Evolutionary conservation across 2,329 filamentous ascomycete species (phyloP), one percentile per base, ranked within the genome.

Genomic region (Curvularia sp.): DNA sequence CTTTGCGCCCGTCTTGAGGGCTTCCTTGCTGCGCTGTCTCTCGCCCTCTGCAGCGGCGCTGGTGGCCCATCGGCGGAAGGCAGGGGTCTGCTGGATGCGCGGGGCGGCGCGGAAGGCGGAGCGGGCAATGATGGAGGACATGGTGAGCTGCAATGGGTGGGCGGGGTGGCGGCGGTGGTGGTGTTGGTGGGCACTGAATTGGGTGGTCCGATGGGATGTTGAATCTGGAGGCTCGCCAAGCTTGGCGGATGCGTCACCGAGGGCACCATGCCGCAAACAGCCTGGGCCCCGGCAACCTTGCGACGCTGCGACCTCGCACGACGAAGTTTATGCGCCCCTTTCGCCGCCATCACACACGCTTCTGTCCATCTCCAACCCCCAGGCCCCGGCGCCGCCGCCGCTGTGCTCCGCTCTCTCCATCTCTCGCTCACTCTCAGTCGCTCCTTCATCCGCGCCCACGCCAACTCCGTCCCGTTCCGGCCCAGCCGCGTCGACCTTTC

Each of bases 1-100:
- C 82, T 86, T 88, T 56, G 88, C 86, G 69, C 84, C 88, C 76
- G 86, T 83, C 75, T 86, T 84, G 73, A 90, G 79, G 67, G 77
- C 78, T 63, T 79, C 69, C 70, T 78, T 80, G 75, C 78, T 77
- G 64, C 70, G 71, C 58, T 80, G 76, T 67, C 83, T 80, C 64
- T 83, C 80, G 49, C 80, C 76, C 63, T 75, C 78, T 63, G 77
- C 75, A 41, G 74, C 74, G 43, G 65, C 75, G 68, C 78, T 18
- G 18, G 18, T 77, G 58, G 72, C 71, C 56, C 75, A 74, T 58
- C 77, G 70, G 61, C 74, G 73, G 55, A 69, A 62, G 49, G 65
- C 62, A 35, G 71, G 60, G 66, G 75, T 52, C 61, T 75, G 72
- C 68, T 74, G 76, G 74, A 81, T 76, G 77, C 78, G 75, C 64